A percentile compares a stretch with the other conserved stretches of the same genome.
These are phyloP conservation scores for Colletotrichum magnum DNA, from an alignment of 2,329 filamentous ascomycete genomes.

Conservation along the genomic window DNA sequence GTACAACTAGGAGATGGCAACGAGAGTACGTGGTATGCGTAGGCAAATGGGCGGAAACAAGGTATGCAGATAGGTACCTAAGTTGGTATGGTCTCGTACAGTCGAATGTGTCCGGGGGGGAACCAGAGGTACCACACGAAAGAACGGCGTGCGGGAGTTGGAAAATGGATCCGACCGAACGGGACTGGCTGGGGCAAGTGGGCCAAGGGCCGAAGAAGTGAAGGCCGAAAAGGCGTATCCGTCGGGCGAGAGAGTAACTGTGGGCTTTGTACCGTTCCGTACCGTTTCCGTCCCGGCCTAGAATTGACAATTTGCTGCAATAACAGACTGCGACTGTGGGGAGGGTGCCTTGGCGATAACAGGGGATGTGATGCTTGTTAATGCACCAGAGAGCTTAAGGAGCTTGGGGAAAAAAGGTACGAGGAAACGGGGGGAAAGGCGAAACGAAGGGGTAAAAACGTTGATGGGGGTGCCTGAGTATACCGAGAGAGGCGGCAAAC, in stretches of 20 bases:
- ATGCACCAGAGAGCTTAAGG: conserved; percentile 4
- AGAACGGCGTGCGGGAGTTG: conserved; percentile 14
- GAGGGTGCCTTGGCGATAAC: conserved; percentile 27
- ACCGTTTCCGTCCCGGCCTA: not conserved
- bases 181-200: conserved; percentile 21
- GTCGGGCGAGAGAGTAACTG: conserved; percentile 16
- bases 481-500: conserved; percentile 22
- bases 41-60: not conserved
- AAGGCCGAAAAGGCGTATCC: conserved; percentile 32
- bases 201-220: conserved; percentile 38
- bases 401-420: conserved; percentile 1
- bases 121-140: conserved; percentile 5
- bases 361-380: conserved; percentile 10
- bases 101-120: not conserved
- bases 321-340: not conserved
- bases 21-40: no score
- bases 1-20: no score
- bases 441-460: conserved; percentile 1
- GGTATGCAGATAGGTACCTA: not conserved
- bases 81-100: not conserved
- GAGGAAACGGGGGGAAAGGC: conserved; percentile 3
- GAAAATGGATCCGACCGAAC: conserved; percentile 40
- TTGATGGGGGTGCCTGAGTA: conserved; percentile 15
- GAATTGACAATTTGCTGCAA: no score
- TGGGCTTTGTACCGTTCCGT: conserved; percentile 21